phyloP scores from a whole-genome alignment of 176 grass and related monocot genomes.

The Oryza longistaminata region DNA sequence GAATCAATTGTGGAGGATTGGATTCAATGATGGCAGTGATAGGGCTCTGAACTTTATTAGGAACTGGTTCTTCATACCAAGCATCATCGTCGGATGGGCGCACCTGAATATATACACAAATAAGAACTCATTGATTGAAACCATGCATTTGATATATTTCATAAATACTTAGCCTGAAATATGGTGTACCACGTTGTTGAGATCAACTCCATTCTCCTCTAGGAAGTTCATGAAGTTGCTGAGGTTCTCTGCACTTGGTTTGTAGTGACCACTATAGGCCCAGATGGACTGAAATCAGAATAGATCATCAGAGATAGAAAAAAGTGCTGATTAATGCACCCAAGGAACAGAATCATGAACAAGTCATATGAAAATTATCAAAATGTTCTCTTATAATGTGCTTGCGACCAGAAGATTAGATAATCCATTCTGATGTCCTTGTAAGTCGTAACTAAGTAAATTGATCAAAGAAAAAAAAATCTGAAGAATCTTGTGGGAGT shows the following conservation, averaged over 20 bases:
- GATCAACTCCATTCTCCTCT: constrained; percentile 58
- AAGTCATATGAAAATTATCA: background rate
- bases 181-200: constrained; percentile 56
- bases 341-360: background rate
- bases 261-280: constrained; percentile 70
- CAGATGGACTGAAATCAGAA: constrained; percentile 48
- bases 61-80: constrained; percentile 48
- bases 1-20: constrained; percentile 35
- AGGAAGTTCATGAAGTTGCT: constrained; percentile 56
- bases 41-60: background rate
- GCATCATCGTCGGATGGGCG: constrained; percentile 52
- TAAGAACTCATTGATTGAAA: background rate
- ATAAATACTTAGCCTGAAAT: background rate
- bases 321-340: background rate
- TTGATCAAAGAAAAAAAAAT: too few species aligned
- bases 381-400: background rate
- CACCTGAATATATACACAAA: constrained; percentile 40
- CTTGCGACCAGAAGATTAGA: background rate
- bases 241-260: constrained; percentile 53
- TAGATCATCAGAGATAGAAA: background rate
- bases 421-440: background rate
- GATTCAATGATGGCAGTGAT: background rate
- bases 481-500: too few species aligned
- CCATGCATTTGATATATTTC: background rate
- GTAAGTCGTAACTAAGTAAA: background rate